A percentile compares a stretch with the other conserved stretches of the same genome.
phyloP scores from a whole-genome alignment of 257 asterid species.

The Nicotiana obtusifolia region DNA sequence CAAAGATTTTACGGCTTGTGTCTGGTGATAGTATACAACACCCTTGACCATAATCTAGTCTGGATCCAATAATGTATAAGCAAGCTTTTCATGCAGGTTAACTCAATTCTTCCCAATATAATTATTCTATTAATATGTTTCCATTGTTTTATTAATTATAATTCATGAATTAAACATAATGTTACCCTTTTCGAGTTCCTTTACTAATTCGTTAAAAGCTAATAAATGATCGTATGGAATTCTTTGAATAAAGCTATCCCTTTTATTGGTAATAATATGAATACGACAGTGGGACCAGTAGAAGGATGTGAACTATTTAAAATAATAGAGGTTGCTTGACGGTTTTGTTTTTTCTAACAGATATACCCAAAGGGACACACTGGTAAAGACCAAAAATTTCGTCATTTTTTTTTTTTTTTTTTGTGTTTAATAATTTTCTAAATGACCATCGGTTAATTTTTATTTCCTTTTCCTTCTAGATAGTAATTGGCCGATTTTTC shows the following conservation, averaged over 20 bases:
- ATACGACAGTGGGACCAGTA: not conserved
- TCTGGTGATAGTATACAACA: not conserved
- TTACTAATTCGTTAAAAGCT: not conserved
- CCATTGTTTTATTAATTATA: too few species aligned
- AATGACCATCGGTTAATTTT: not conserved
- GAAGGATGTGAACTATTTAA: not conserved
- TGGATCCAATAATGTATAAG: not conserved
- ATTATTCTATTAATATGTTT: not conserved
- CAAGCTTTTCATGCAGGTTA: not conserved
- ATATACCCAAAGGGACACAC: not conserved
- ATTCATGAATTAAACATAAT: not conserved
- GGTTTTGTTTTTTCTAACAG: not conserved
- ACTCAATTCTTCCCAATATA: not conserved
- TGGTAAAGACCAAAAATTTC: not conserved
- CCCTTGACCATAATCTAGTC: not conserved
- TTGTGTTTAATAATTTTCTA: not conserved
- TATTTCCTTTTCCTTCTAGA: not conserved
- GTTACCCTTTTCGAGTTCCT: not conserved
- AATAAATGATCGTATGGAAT: not conserved
- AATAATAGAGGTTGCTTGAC: not conserved
- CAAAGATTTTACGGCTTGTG: not conserved
- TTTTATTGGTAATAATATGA: not conserved
- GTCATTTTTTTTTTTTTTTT: not conserved
- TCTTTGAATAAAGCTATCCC: not conserved
- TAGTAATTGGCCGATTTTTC: not conserved